Evolutionary conservation across 345 rosid genomes (phyloP).

Genomic region (Pseudoturritis turrita): DNA sequence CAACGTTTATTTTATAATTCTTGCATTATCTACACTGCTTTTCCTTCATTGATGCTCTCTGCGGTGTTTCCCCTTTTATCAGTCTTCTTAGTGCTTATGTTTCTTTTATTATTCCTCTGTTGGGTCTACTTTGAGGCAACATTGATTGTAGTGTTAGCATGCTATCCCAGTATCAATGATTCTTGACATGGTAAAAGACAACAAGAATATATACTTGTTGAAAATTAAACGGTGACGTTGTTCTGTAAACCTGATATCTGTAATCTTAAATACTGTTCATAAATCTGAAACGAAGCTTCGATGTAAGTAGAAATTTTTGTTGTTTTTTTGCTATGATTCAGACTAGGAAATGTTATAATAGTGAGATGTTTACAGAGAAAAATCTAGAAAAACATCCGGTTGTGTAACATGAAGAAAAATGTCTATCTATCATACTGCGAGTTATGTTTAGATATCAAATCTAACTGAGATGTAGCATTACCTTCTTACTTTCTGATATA

Average conservation of each 20-base stretch:
- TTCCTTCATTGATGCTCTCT: not conserved
- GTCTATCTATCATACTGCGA: not conserved
- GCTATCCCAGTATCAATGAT: not conserved
- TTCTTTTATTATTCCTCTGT: not conserved
- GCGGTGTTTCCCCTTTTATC: too few species aligned
- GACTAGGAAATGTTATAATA: not conserved
- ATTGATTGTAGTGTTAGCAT: not conserved
- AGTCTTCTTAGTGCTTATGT: not conserved
- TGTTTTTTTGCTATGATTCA: not conserved
- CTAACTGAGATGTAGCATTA: not conserved
- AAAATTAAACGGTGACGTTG: not conserved
- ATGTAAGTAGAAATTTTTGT: not conserved
- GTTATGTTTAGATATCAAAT: not conserved
- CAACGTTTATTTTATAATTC: not conserved
- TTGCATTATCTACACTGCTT: not conserved
- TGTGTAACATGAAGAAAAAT: not conserved
- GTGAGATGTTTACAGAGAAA: not conserved
- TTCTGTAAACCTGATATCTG: not conserved
- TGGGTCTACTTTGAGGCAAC: not conserved
- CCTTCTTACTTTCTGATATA: not conserved
- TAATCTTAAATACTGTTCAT: not conserved
- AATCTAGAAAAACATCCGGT: not conserved
- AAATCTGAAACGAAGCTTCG: not conserved
- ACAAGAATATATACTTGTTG: not conserved
- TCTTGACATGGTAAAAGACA: not conserved